Evolutionary conservation across 2,329 filamentous ascomycete species (phyloP).

Genomic region (Dryadomyces quercus-mongolicae): DNA sequence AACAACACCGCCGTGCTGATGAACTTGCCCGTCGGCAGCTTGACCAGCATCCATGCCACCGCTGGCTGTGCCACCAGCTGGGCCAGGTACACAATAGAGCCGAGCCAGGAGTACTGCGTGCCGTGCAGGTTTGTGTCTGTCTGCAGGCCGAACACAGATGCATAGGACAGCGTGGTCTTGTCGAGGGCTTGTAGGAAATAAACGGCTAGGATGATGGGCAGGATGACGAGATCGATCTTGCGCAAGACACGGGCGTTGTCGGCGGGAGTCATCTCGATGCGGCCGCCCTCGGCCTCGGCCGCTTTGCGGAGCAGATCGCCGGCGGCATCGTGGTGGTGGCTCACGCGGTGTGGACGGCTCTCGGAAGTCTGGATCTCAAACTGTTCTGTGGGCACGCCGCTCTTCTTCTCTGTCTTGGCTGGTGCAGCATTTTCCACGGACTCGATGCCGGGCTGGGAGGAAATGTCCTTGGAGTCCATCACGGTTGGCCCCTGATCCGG

Average conservation of each 20-base stretch:
- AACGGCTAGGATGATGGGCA: slow-evolving; percentile 27
- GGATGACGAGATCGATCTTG: slow-evolving; percentile 36
- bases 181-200: slow-evolving; percentile 15
- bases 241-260: slow-evolving; percentile 39
- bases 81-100: slow-evolving; percentile 25
- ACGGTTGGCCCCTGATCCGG: not conserved
- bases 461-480: not conserved
- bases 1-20: slow-evolving; percentile 13
- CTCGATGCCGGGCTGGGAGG: slow-evolving; percentile 4
- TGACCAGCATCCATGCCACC: slow-evolving; percentile 14
- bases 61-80: slow-evolving; percentile 15
- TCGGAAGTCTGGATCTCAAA: slow-evolving; percentile 6
- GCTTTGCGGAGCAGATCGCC: slow-evolving; percentile 12
- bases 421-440: slow-evolving; percentile 2
- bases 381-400: not conserved
- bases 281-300: slow-evolving; percentile 5
- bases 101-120: slow-evolving; percentile 13
- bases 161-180: slow-evolving; percentile 12
- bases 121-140: slow-evolving; percentile 8
- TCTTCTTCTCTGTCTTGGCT: not conserved
- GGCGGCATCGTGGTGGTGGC: slow-evolving; percentile 9
- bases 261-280: slow-evolving; percentile 33
- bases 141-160: slow-evolving; percentile 13
- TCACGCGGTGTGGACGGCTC: not conserved
- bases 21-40: slow-evolving; percentile 15